Evolutionary conservation across 306 rosid genomes (phyloP).

Genomic region (Lagenaria siceraria): DNA sequence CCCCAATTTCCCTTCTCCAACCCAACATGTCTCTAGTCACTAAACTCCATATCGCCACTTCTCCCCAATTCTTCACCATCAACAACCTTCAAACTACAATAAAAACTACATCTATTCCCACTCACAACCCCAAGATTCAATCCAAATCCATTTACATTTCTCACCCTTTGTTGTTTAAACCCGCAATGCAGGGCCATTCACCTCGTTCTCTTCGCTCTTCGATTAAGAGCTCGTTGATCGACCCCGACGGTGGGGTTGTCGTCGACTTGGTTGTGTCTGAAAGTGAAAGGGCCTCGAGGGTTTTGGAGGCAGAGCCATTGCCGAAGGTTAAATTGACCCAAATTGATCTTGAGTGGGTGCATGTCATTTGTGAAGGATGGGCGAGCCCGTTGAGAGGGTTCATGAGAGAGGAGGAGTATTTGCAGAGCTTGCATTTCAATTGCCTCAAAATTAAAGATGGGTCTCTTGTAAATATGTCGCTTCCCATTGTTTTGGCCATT

Average conservation of each 20-base stretch:
- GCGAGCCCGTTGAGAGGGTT: conserved; percentile 87
- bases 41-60: conserved; percentile 35
- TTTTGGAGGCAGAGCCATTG: conserved; percentile 38
- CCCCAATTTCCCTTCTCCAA: neutral
- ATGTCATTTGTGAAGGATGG: conserved; percentile 89
- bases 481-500: conserved; percentile 87
- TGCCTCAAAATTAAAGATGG: conserved; percentile 53
- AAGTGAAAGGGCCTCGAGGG: conserved; percentile 27
- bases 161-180: conserved; percentile 20
- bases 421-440: conserved; percentile 91
- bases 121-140: conserved; percentile 13
- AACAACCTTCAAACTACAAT: neutral
- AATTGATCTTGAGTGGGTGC: conserved; percentile 91
- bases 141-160: conserved; percentile 35
- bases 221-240: conserved; percentile 71
- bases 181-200: conserved; percentile 30
- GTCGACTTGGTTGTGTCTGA: conserved; percentile 76
- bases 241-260: conserved; percentile 70
- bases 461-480: conserved; percentile 73
- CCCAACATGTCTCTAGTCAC: conserved; percentile 46
- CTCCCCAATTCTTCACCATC: conserved; percentile 12
- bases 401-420: conserved; percentile 85
- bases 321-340: conserved; percentile 46
- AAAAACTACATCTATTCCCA: neutral
- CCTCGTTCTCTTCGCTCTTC: neutral